Base-by-base conservation (phyloP, 2,329 filamentous ascomycete genomes). In the Scedosporium aurantiacum region DNA sequence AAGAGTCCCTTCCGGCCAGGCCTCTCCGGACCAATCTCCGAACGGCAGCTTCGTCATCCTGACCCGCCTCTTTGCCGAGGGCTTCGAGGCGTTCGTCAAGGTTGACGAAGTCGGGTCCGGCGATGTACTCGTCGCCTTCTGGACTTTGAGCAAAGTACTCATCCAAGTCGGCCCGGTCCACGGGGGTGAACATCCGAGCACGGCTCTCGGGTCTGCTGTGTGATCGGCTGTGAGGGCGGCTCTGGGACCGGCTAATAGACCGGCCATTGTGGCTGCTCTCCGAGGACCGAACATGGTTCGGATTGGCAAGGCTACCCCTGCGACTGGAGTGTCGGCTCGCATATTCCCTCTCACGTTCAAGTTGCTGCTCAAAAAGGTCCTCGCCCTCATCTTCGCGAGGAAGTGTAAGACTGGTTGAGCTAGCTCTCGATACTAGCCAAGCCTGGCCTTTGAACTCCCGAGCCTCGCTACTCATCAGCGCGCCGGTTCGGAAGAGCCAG, bases 361-460 rank as follows among this genome's bases (percentile, higher is more conserved):
- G 71, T 68, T 82, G 78, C 55, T 74, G 72, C 66, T 83, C 79
- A 63, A 81, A 76, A 1, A 50, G 23, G 10, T 75, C 78, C 63
- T 80, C 79, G 45, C 83, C 80, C 3, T 82, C 81, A 3, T 75
- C 74, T 40, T 82, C 78, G 6, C 73, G 75, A 68, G 79, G 71
- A 25, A 77, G 81, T 0, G 78, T 73, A 18, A 88, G 76, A 67
- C 81, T 86, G 7, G 84, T 88, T 1, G 84, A 86, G 69, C 83
- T 86, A 61, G 81, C 82, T 56, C 84, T 78, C 25, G 84, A 83
- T n/a, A 82, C 76, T 21, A 89, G 79, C 86, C 86, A 89, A 14
- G 81, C 75, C 71, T 89, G 85, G 14, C 86, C 86, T 71, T 88
- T 88, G 67, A 77, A 85, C 68, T 89, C 86, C 62, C 85, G 77